Evolutionary conservation across 768 basidiomycete genomes (phyloP), one percentile per base, ranked within the genome.

Genomic region (Hygrophorus pudorinus): DNA sequence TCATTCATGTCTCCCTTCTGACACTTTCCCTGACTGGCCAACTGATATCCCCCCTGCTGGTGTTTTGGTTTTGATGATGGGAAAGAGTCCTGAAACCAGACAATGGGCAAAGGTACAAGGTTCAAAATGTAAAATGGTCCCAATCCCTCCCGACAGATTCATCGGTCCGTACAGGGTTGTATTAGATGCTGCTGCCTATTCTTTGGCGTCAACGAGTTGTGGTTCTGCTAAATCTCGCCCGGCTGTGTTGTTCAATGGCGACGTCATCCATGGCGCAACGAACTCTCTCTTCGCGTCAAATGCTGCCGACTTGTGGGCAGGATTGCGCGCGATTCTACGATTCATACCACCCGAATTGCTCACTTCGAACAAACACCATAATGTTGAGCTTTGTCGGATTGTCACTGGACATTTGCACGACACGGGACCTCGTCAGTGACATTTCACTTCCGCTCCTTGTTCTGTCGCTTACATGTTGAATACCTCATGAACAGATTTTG

Each of bases 321-420:
- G 65, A 2, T 62, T 72, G 47, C 50, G 51, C 36, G 42, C 46
- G 0, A 52, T 76, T 27, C 56, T 87, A 41, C 76, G 75, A 32
- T 64, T 75, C 20, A 59, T 83, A 27, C 83, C 85, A 16, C 55
- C 65, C 13, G 62, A 71, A 43, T 51, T 55, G 46, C 49, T 71
- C 12, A 54, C 55, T 30, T 53, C 67, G 3, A 65, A 58, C 42
- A 50, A 56, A 18, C 54, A 56, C 7, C 59, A 60, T 47, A 57
- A 66, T 13, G 37, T 67, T 7, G 69, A 78, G 45, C 53, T 80
- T 42, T 67, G 74, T 3, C 72, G 72, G 35, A 51, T 75, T n/a
- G 67, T 87, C 27, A 64, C 72, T 20, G 65, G 73, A 16, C 83
- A 88, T 59, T 59, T 79, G 50, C 72, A 76, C 53, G 75, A 79